These are phyloP conservation scores for Rhizopus delemar DNA, from an alignment of 371 early-diverging fungal genomes.

Conservation along the genomic window DNA sequence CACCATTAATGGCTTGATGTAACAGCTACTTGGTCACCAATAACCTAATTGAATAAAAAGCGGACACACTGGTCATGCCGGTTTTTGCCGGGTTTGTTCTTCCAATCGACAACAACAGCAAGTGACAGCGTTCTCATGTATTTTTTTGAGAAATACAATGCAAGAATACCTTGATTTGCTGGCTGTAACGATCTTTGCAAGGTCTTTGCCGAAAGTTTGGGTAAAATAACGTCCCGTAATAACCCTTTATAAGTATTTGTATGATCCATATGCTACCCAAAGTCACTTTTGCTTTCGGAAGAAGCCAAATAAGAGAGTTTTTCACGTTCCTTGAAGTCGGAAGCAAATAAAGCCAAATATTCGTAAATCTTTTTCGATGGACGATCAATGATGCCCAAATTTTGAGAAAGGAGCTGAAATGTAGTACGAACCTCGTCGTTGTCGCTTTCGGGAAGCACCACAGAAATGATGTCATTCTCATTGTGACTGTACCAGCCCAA, in stretches of 20 bases:
- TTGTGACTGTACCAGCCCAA: slow-evolving; percentile 73
- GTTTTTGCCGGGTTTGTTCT: slow-evolving; percentile 58
- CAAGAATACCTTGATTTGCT: slow-evolving; percentile 96
- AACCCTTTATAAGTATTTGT: slow-evolving; percentile 86
- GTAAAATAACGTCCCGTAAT: slow-evolving; percentile 82
- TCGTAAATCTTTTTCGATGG: slow-evolving; percentile 92
- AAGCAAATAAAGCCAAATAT: slow-evolving; percentile 70
- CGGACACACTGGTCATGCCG: slow-evolving; percentile 90
- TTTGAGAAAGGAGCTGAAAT: slow-evolving; percentile 79
- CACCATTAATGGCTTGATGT: slow-evolving; percentile 94
- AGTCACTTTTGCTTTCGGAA: slow-evolving; percentile 75
- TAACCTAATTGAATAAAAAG: slow-evolving; percentile 70
- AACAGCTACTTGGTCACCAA: slow-evolving; percentile 79
- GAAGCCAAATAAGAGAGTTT: slow-evolving; percentile 71
- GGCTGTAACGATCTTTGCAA: slow-evolving; percentile 73
- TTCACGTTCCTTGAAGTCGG: slow-evolving; percentile 72
- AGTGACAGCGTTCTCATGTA: slow-evolving; percentile 83
- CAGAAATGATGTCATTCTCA: slow-evolving; percentile 62
- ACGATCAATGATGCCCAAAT: slow-evolving; percentile 88
- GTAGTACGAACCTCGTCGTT: slow-evolving; percentile 69
- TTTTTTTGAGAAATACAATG: slow-evolving; percentile 84
- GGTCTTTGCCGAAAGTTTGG: slow-evolving; percentile 70
- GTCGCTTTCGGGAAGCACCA: slow-evolving; percentile 45
- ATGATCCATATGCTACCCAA: slow-evolving; percentile 80
- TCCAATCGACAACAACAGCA: slow-evolving; percentile 90